Evolutionary conservation across 352 stramenopile species (phyloP), one percentile per base, ranked within the genome.

Genomic region (Phytophthora tubulina): DNA sequence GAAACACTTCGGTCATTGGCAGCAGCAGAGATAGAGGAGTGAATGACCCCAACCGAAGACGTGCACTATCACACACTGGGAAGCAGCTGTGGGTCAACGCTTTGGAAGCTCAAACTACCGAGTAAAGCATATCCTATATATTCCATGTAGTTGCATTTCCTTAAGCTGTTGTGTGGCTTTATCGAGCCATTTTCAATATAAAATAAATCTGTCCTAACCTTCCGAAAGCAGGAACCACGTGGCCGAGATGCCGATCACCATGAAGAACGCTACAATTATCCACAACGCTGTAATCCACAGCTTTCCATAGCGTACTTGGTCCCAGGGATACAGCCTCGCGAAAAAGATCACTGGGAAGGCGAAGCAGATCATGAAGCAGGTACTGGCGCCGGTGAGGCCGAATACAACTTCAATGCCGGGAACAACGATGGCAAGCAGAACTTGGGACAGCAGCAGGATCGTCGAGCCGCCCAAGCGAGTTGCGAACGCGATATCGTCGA

Each of bases 311-410:
- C 63, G 59, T 27, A 75, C 60, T 53, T 58, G 27, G 14, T 78
- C 70, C 86, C 86, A 89, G 42, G 86, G 84, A 53, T 82, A 90
- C n/a, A 92, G 50, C 15, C 65, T 75, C 41, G 82, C 73, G 70
- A 86, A 94, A 52, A 91, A 82, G 42, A 89, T 68, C 11, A 83
- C 78, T 10, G 86, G 86, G 55, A 94, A 91, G n/a, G 86, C 80
- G 54, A 91, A 89, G 72, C 84, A 90, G 61, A 92, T 91, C 67
- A 92, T 78, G 42, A 92, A 80, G 57, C 82, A 91, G 42, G 77
- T 91, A 51, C 72, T 92, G 21, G 83, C 86, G 13, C 86, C 86
- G 30, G 82, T 88, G 62, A 92, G 77, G 4, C 79, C 84, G 31
- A 94, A 94, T 7, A 92, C 78, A 11, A 92, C 78, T 63, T 94